These are phyloP conservation scores for Cercospora sp. DNA, from an alignment of 2,329 filamentous ascomycete species.

Conservation along the genomic window DNA sequence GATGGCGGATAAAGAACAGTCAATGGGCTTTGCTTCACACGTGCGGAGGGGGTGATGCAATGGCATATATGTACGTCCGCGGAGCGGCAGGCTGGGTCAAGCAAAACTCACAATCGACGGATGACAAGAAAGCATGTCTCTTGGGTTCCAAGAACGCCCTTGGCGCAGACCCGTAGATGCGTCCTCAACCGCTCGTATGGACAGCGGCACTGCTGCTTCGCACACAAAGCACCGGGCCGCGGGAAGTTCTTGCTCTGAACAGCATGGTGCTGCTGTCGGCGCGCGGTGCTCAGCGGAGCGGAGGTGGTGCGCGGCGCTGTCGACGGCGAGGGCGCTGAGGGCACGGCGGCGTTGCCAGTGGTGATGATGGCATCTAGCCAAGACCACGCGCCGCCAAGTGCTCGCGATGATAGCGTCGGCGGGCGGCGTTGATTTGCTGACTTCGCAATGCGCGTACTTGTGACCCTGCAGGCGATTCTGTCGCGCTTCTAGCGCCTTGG, in stretches of 20 bases:
- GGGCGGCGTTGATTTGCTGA: constrained; percentile 5
- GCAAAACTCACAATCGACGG: constrained; percentile 1
- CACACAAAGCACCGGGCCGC: background rate
- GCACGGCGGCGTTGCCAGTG: background rate
- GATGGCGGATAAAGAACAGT: constrained; percentile 15
- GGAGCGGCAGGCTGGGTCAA: constrained; percentile 18
- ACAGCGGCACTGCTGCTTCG: background rate
- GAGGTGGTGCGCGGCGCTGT: background rate
- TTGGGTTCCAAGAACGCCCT: constrained; percentile 25
- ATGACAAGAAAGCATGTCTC: constrained; percentile 25
- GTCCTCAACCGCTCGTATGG: background rate
- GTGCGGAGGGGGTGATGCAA: constrained; percentile 13
- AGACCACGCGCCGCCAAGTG: background rate
- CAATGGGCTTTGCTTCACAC: constrained; percentile 3
- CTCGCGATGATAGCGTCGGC: constrained; percentile 8
- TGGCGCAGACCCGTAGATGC: constrained; percentile 14
- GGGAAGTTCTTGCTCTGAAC: background rate
- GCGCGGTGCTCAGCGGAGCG: background rate
- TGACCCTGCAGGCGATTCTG: constrained; percentile 1
- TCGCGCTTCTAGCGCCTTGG: background rate
- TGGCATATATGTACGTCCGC: constrained; percentile 13
- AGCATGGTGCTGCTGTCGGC: background rate
- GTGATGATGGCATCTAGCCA: constrained; percentile 1
- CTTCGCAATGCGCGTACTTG: background rate
- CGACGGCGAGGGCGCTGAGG: background rate